Evolutionary conservation across 257 asterid genomes (phyloP), one percentile per base, ranked within the genome.

Genomic region (Jaltomata sinuosa): DNA sequence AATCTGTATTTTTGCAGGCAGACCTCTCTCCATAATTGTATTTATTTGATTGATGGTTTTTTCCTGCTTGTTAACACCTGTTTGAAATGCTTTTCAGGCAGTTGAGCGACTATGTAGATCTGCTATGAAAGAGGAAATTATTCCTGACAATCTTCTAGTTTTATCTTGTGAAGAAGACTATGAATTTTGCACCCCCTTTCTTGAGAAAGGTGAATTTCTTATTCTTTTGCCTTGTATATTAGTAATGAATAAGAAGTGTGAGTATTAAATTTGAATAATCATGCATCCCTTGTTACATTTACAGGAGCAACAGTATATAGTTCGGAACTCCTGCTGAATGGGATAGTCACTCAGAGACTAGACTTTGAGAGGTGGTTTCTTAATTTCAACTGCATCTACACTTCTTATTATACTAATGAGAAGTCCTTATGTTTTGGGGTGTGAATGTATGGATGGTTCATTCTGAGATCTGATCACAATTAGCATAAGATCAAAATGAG

Each of bases 121-220:
- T 64, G 90, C 84, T 76, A 42, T 90, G 89, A 92, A 89, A 80
- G 91, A 87, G 57, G 92, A 88, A 49, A 90, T 84, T 67, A 87
- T 92, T 79, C 95, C 97, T 0, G 95, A 91, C 34, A 93, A 94
- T 86, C 87, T 96, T 82, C 81, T 96, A 89, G 86, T 96, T 90
- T 84, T 96, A 85, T 96, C 99, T 31, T 94, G 99, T 86, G 98
- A 96, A 92, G 99, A 96, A 69, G 98, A 96, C 87, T 91, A 93
- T 27, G 95, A 91, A n/a, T 67, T 84, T 49, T 96, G 99, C 79
- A 88, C 91, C 76, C 98, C 98, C 78, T 92, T 92, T 84, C 97
- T 96, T 55, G 94, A 94, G 91, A 96, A 92, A 93, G 98, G 99
- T 96, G 62, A 89, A 74, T 82, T 49, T 65, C 65, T 50, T 34